A percentile compares a stretch with the other conserved stretches of the same genome.
phyloP scores from a whole-genome alignment of 139 green algal species.

The Chloropicon primus region DNA sequence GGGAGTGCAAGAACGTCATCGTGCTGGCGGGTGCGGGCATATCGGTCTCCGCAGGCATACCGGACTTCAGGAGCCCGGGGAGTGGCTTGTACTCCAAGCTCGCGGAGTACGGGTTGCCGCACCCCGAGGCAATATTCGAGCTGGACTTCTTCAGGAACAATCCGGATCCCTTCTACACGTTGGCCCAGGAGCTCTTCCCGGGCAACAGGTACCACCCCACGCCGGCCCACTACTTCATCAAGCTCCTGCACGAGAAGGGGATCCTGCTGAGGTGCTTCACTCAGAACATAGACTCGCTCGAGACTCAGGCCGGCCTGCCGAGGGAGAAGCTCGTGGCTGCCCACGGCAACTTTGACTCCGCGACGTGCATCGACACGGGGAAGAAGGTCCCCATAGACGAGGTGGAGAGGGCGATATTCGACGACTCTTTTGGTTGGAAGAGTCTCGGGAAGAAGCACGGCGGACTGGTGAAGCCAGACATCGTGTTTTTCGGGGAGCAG shows the following conservation, averaged over 20 bases:
- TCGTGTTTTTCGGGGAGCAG: conserved; percentile 80
- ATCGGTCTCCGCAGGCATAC: conserved; percentile 41
- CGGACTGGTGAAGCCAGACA: conserved; percentile 68
- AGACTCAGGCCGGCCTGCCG: conserved; percentile 43
- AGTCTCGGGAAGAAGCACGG: conserved; percentile 31
- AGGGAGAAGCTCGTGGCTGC: conserved; percentile 47
- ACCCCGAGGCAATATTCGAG: conserved; percentile 58
- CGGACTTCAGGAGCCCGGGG: conserved; percentile 52
- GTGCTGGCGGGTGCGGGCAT: conserved; percentile 58
- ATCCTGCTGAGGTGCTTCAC: conserved; percentile 56
- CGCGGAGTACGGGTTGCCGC: conserved; percentile 39
- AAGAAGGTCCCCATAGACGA: conserved; percentile 21
- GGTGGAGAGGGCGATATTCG: conserved; percentile 30
- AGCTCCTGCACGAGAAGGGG: conserved; percentile 68
- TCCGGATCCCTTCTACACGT: conserved; percentile 51
- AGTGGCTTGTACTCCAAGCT: conserved; percentile 56
- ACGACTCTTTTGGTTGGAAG: not conserved
- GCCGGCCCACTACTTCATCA: conserved; percentile 61
- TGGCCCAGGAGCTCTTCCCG: conserved; percentile 51
- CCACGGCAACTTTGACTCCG: conserved; percentile 75
- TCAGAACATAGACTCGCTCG: conserved; percentile 73
- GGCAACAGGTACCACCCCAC: conserved; percentile 53
- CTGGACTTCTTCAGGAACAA: conserved; percentile 46
- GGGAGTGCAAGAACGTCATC: conserved; percentile 27
- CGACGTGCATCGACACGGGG: conserved; percentile 24